These are phyloP conservation scores for Gymnopilus junonius DNA, from an alignment of 768 basidiomycete species.

Conservation along the genomic window DNA sequence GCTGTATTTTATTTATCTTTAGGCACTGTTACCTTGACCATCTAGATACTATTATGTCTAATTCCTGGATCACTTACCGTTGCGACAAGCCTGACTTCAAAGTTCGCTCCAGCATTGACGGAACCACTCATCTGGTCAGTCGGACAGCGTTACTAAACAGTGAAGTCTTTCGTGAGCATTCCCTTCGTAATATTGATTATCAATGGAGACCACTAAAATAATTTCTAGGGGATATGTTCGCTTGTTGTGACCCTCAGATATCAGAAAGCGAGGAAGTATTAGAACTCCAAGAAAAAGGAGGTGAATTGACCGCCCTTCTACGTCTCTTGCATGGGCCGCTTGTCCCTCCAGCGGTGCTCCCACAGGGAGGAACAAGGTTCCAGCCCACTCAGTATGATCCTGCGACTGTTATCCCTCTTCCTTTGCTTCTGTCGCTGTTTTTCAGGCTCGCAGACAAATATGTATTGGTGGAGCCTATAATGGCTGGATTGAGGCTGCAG, in stretches of 20 bases:
- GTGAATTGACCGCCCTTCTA: conserved; percentile 53
- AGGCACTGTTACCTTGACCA: conserved; percentile 2
- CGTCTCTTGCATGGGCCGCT: conserved; percentile 61
- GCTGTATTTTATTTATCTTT: conserved; percentile 5
- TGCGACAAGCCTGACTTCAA: conserved; percentile 58
- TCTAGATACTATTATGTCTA: conserved; percentile 16
- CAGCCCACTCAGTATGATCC: conserved; percentile 40
- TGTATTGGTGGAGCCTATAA: conserved; percentile 49
- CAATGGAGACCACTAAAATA: conserved; percentile 3
- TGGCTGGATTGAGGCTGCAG: conserved; percentile 51
- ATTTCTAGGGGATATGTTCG: conserved; percentile 68
- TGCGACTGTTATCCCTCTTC: conserved; percentile 62
- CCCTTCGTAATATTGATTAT: not conserved
- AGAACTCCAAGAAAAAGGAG: conserved; percentile 58
- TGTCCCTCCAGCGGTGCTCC: conserved; percentile 42
- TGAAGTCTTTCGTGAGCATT: conserved; percentile 63
- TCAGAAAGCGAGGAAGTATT: conserved; percentile 34
- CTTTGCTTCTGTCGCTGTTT: conserved; percentile 58
- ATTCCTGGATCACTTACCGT: conserved; percentile 41
- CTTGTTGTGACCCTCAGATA: conserved; percentile 48
- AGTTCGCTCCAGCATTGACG: conserved; percentile 59
- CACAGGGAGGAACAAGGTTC: conserved; percentile 28
- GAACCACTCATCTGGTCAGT: conserved; percentile 51
- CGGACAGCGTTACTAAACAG: conserved; percentile 55
- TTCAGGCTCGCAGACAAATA: conserved; percentile 72